Percentiles rank a stretch among this genome's conserved stretches.
Conservation (phyloP, 768 basidiomycete species). For the Auriscalpium vulgare region DNA sequence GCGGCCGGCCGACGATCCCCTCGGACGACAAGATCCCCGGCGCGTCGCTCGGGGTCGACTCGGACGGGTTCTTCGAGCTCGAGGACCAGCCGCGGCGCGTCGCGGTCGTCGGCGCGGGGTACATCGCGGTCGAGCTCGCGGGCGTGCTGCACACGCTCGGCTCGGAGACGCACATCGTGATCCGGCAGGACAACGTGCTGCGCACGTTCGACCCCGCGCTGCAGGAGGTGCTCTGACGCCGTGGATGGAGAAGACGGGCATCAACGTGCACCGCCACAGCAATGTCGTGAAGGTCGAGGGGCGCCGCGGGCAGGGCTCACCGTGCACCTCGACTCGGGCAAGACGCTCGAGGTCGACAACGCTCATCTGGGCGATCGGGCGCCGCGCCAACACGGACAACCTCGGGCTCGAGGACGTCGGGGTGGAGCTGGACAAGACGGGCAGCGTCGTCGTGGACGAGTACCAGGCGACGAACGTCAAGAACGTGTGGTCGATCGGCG, state of each 20-base stretch:
- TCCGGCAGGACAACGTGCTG: conserved; percentile 83
- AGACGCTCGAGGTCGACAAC: conserved; percentile 78
- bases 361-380: conserved; percentile 92
- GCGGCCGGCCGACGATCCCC: conserved; percentile 78
- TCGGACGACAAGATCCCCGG: conserved; percentile 78
- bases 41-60: conserved; percentile 82
- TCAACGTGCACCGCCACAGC: conserved; percentile 76
- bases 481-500: conserved; percentile 78
- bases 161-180: conserved; percentile 86
- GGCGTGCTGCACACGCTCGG: conserved; percentile 90
- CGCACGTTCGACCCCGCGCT: conserved; percentile 87
- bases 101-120: conserved; percentile 92
- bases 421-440: conserved; percentile 66
- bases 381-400: conserved; percentile 68
- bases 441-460: conserved; percentile 86
- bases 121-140: conserved; percentile 95
- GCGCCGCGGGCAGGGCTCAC: conserved; percentile 67
- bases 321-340: conserved; percentile 68
- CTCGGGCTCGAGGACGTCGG: conserved; percentile 75
- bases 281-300: conserved; percentile 72
- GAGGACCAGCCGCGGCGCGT: conserved; percentile 87
- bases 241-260: conserved; percentile 93
- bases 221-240: conserved; percentile 77
- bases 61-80: conserved; percentile 95
- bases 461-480: conserved; percentile 76